Conservation (phyloP, 1,284 basidiomycete genomes). For the Moesziomyces globuligerus region DNA sequence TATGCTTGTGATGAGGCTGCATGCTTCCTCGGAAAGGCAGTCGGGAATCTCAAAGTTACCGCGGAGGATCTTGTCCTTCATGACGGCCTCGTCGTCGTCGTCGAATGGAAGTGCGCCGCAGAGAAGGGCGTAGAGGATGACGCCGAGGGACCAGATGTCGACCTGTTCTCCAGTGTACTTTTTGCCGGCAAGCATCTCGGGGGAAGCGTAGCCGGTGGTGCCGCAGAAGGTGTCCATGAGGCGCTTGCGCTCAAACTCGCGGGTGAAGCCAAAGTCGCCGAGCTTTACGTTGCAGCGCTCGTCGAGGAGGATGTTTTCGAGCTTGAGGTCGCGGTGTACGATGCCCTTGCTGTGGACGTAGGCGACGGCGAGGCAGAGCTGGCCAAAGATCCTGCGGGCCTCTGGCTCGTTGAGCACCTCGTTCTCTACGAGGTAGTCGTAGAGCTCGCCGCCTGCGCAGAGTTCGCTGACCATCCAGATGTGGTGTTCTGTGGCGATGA, state of each 20-base stretch:
- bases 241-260: slow-evolving; percentile 86
- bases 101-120: slow-evolving; percentile 96
- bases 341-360: slow-evolving; percentile 69
- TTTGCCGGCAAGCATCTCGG: slow-evolving; percentile 89
- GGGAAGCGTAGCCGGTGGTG: slow-evolving; percentile 92
- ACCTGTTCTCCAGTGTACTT: slow-evolving; percentile 95
- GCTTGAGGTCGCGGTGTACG: slow-evolving; percentile 70
- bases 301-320: slow-evolving; percentile 71
- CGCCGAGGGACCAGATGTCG: slow-evolving; percentile 95
- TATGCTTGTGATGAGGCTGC: slow-evolving; percentile 80
- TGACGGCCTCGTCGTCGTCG: slow-evolving; percentile 89
- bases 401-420: slow-evolving; percentile 66
- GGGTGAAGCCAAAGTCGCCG: slow-evolving; percentile 95
- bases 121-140: slow-evolving; percentile 92
- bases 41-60: slow-evolving; percentile 88
- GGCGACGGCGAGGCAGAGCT: slow-evolving; percentile 68
- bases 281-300: slow-evolving; percentile 71
- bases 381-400: slow-evolving; percentile 67
- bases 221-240: slow-evolving; percentile 96
- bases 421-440: slow-evolving; percentile 69
- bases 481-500: slow-evolving; percentile 91
- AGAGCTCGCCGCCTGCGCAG: slow-evolving; percentile 82
- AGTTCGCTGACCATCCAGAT: slow-evolving; percentile 99
- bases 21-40: slow-evolving; percentile 83
- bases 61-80: slow-evolving; percentile 85